A percentile compares a stretch with the other conserved stretches of the same genome.
Conservation (phyloP, 257 asterid genomes). For the Parsonsia alboflavescens region DNA sequence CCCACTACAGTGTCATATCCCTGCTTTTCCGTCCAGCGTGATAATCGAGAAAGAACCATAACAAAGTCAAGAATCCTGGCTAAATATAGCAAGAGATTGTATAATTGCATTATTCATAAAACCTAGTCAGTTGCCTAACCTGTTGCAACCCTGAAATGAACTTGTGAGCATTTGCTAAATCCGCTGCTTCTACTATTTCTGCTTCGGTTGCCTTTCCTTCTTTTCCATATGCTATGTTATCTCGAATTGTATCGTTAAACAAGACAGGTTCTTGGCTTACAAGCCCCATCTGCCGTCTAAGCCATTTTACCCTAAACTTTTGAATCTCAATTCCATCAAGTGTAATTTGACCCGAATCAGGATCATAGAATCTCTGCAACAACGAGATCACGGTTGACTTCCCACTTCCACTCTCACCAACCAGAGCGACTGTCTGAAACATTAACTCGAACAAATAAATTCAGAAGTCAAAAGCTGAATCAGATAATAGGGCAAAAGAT, state of each 20-base stretch:
- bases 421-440: conserved; percentile 76
- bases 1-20: conserved; percentile 87
- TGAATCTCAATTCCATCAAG: conserved; percentile 76
- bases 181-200: conserved; percentile 68
- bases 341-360: conserved; percentile 61
- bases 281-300: conserved; percentile 88
- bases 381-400: conserved; percentile 77
- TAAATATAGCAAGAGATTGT: neutral
- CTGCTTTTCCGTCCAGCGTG: conserved; percentile 13
- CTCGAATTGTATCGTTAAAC: conserved; percentile 74
- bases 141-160: conserved; percentile 68
- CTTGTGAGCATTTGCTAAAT: conserved; percentile 84
- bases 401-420: conserved; percentile 95
- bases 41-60: neutral
- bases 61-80: neutral
- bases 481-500: neutral
- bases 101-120: too few relatives aligned
- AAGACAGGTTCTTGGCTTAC: conserved; percentile 89
- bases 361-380: conserved; percentile 76
- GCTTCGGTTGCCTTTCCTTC: conserved; percentile 77
- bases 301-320: conserved; percentile 72
- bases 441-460: neutral
- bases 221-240: conserved; percentile 79
- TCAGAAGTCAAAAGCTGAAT: neutral
- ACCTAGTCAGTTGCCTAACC: conserved; percentile 14